phyloP scores from a whole-genome alignment of 306 rosid species.

The Begonia peltatifolia region DNA sequence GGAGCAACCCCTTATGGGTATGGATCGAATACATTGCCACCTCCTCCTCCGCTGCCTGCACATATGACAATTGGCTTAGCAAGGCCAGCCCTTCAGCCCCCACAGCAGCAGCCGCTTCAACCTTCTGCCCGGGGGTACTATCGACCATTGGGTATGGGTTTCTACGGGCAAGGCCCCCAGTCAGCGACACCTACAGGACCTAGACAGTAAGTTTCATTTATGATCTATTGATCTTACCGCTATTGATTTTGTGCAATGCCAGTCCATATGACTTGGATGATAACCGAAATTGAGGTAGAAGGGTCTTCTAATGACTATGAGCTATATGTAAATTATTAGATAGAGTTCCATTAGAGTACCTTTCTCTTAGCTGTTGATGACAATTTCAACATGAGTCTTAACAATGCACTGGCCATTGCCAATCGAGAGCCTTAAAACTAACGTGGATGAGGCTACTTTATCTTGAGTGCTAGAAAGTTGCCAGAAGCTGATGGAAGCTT shows the following conservation, averaged over 20 bases:
- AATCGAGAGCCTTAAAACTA: no score
- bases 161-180: constrained; percentile 62
- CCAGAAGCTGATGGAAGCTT: neutral
- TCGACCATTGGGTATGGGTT: constrained; percentile 58
- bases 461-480: neutral
- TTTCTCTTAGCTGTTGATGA: no score
- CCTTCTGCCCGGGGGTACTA: constrained; percentile 53
- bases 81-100: constrained; percentile 37
- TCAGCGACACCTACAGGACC: constrained; percentile 56
- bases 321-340: neutral
- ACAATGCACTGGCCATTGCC: no score
- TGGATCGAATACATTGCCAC: constrained; percentile 44
- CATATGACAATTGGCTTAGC: constrained; percentile 47
- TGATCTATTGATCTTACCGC: no score
- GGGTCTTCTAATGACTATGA: no score
- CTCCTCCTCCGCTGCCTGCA: constrained; percentile 72
- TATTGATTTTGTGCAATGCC: no score
- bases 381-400: no score
- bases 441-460: no score
- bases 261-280: no score
- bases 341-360: neutral
- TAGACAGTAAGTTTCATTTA: constrained; percentile 45
- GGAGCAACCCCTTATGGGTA: constrained; percentile 55
- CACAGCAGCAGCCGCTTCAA: constrained; percentile 43
- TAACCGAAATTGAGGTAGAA: no score